phyloP scores from a whole-genome alignment of 352 stramenopile genomes.

The Phytophthora tubulina region DNA sequence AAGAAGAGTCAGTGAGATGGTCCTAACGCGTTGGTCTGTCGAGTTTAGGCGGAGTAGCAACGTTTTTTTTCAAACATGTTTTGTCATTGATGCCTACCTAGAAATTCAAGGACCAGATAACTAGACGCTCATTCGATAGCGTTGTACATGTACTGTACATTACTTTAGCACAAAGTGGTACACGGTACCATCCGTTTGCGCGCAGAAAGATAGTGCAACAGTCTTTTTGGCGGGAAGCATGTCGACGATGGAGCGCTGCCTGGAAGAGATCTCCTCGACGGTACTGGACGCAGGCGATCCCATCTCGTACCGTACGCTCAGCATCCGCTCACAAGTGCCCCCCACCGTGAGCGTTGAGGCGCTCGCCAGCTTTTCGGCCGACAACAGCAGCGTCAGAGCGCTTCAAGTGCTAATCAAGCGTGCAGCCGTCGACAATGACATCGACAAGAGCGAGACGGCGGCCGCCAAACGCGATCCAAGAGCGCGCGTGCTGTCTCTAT shows the following conservation, averaged over 20 bases:
- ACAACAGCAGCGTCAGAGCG: slow-evolving; percentile 45
- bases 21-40: no score
- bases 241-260: slow-evolving; percentile 46
- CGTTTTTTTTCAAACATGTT: no score
- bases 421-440: slow-evolving; percentile 4
- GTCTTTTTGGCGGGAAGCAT: slow-evolving; percentile 27
- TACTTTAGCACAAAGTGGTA: no score
- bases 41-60: no score
- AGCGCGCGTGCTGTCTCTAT: slow-evolving; percentile 55
- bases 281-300: slow-evolving; percentile 66
- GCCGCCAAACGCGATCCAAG: slow-evolving; percentile 51
- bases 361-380: slow-evolving; percentile 47
- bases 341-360: slow-evolving; percentile 43
- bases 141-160: no score
- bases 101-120: no score
- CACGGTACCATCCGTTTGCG: no score
- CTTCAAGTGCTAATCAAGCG: slow-evolving; percentile 56
- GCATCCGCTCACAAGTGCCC: slow-evolving; percentile 43
- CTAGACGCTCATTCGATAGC: no score
- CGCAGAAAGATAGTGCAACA: background rate
- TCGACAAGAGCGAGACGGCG: slow-evolving; percentile 31
- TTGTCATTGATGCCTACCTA: no score
- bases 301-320: slow-evolving; percentile 67
- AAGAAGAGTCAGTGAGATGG: no score
- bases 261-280: slow-evolving; percentile 62